Percentiles rank a stretch among this genome's conserved stretches.
Conservation (phyloP, 441 rosid species). For the Viola pubescens region DNA sequence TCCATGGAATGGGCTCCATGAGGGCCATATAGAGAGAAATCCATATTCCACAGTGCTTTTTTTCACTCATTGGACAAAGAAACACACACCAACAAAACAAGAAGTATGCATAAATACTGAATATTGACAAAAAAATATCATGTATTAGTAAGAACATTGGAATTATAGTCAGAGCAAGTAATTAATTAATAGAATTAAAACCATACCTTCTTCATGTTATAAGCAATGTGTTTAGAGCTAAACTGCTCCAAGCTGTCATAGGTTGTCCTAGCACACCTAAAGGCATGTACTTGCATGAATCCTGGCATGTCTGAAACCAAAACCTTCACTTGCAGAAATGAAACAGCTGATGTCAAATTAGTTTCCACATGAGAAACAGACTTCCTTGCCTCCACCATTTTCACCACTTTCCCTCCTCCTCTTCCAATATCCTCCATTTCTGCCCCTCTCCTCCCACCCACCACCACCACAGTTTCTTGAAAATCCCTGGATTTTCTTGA, state of each 20-base stretch:
- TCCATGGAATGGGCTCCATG: too few species aligned
- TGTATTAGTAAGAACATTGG: too few species aligned
- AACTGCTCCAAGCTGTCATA: slow-evolving; percentile 67
- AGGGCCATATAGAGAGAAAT: too few species aligned
- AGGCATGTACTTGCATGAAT: slow-evolving; percentile 87
- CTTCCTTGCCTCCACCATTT: slow-evolving; percentile 49
- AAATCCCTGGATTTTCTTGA: slow-evolving; percentile 18
- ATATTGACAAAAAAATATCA: too few species aligned
- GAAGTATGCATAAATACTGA: too few species aligned
- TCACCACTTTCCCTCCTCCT: slow-evolving; percentile 13
- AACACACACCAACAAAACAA: too few species aligned
- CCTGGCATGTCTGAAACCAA: slow-evolving; percentile 80
- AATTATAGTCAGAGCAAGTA: background rate
- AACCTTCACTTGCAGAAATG: slow-evolving; percentile 76
- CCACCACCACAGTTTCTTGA: too few species aligned
- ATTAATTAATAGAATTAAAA: slow-evolving; percentile 1
- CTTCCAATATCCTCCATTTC: slow-evolving; percentile 2
- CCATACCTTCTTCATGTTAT: slow-evolving; percentile 71
- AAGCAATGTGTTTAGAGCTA: slow-evolving; percentile 79
- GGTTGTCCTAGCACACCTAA: slow-evolving; percentile 67
- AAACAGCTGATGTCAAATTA: slow-evolving; percentile 47
- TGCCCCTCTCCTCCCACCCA: background rate
- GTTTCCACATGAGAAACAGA: slow-evolving; percentile 76
- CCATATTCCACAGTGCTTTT: too few species aligned
- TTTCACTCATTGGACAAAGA: too few species aligned